phyloP scores from a whole-genome alignment of 257 asterid species.

The Solanum megistacrolobum region DNA sequence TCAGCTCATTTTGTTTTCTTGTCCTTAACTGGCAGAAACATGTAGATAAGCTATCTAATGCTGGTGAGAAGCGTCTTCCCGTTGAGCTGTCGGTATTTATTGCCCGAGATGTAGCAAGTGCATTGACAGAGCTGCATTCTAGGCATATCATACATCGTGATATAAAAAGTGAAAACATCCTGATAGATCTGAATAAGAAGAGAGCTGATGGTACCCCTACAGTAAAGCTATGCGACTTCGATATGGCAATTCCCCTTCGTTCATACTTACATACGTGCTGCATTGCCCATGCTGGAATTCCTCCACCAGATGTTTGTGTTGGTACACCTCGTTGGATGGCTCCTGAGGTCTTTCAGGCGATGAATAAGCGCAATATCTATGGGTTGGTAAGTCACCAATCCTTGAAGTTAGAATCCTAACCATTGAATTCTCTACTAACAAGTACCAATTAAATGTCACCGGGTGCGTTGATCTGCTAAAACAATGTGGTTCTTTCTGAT shows the following conservation, averaged over 20 bases:
- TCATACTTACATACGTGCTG: constrained; percentile 78
- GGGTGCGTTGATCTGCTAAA: not conserved
- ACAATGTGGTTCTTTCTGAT: not conserved
- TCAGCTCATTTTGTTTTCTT: not conserved
- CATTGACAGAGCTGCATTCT: constrained; percentile 62
- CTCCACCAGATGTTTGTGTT: constrained; percentile 78
- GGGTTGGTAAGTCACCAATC: constrained; percentile 30
- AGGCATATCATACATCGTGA: constrained; percentile 86
- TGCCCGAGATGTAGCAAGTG: constrained; percentile 73
- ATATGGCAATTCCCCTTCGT: constrained; percentile 72
- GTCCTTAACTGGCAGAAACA: constrained; percentile 34
- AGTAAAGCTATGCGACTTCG: constrained; percentile 89
- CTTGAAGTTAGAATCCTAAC: not conserved
- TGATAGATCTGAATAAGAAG: constrained; percentile 69
- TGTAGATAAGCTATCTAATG: constrained; percentile 43
- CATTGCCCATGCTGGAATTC: constrained; percentile 78
- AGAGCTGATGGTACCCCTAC: constrained; percentile 60
- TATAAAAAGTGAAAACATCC: constrained; percentile 73
- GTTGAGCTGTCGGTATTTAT: constrained; percentile 39
- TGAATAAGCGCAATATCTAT: constrained; percentile 24
- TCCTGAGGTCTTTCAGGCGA: constrained; percentile 57
- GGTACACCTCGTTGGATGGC: constrained; percentile 99
- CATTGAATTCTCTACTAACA: not conserved
- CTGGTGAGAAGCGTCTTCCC: constrained; percentile 53
- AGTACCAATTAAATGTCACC: not conserved